Evolutionary conservation across 345 rosid species (phyloP).

Genomic region (Lumnitzera racemosa): DNA sequence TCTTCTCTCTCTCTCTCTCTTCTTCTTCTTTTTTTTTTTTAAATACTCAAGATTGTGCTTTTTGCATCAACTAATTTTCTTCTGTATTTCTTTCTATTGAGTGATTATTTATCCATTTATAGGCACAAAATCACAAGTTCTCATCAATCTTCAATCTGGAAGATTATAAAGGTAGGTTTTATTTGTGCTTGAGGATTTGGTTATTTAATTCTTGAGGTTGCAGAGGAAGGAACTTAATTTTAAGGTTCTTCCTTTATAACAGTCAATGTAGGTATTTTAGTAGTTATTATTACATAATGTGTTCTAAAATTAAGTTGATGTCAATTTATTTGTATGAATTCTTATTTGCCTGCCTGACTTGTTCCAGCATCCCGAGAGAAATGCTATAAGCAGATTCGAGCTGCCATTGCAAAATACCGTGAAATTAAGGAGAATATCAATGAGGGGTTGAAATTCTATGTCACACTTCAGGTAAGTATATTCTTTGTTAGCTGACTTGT

Average conservation of each 20-base stretch:
- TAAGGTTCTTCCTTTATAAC: background rate
- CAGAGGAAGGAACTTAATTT: background rate
- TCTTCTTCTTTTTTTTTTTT: no score
- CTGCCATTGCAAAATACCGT: slow-evolving; percentile 77
- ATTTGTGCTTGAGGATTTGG: background rate
- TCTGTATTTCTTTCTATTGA: slow-evolving; percentile 5
- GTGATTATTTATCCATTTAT: slow-evolving; percentile 15
- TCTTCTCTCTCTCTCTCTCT: no score
- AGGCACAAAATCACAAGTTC: slow-evolving; percentile 93
- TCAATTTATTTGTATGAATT: background rate
- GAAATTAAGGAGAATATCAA: slow-evolving; percentile 95
- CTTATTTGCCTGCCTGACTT: slow-evolving; percentile 6
- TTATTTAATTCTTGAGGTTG: background rate
- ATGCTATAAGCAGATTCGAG: slow-evolving; percentile 89
- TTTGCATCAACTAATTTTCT: background rate
- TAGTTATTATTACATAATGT: no score
- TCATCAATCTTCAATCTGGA: slow-evolving; percentile 75
- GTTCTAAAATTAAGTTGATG: no score
- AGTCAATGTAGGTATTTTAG: background rate
- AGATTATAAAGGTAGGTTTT: slow-evolving; percentile 80
- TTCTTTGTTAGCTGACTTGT: slow-evolving; percentile 5
- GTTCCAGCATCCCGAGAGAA: slow-evolving; percentile 77
- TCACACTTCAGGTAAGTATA: slow-evolving; percentile 78
- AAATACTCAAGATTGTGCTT: no score
- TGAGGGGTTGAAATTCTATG: slow-evolving; percentile 94